Base-by-base conservation (phyloP, 1,139 yeast species). In the Candida buenavistaensis region DNA sequence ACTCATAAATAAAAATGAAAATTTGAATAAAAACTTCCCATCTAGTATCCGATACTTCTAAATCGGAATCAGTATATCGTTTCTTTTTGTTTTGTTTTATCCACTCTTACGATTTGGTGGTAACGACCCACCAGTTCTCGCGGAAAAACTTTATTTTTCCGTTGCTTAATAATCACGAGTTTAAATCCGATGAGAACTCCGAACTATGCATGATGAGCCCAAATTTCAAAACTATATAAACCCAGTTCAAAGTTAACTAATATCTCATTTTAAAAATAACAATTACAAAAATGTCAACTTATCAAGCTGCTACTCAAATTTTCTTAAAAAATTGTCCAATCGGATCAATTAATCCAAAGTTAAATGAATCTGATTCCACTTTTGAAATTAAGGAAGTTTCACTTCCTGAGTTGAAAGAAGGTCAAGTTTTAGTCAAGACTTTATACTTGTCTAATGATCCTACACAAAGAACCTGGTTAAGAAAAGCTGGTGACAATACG, bases 381-480 rank as follows among this genome's bases (percentile, higher is more conserved):
- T 58, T 57, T 38, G 53, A 50, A 34, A 29, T 51, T 11, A 43
- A 36, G 15, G 30, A 42, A 17, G 41, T 35, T 11, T 32, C 44
- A 8, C 32, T 39, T 5, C 39, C 40, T 11, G 45, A 38, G 10
- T 49, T 76, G 34, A 47, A 63, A 38, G 68, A 64, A 1, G 74
- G 68, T 27, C 70, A 78, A 42, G 42, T 78, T 6, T 58, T 77
- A 23, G 62, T 78, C 16, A 71, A 75, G 52, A 55, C 66, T 5
- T 45, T 73, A 31, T 69, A 67, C 39, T 50, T 80, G 11, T 78
- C 85, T 25, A 78, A 80, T 48, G 87, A 80, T 51, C 86, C 87
- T 11, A 75, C 82, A 8, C 85, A 79, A 52, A 74, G 81, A 54
- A 68, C 72, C 33, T 80, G 84, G 82, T 78, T 80, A 32, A 65